Base-by-base conservation (phyloP, 2,329 filamentous ascomycete genomes). In the Hypomyces perniciosus region DNA sequence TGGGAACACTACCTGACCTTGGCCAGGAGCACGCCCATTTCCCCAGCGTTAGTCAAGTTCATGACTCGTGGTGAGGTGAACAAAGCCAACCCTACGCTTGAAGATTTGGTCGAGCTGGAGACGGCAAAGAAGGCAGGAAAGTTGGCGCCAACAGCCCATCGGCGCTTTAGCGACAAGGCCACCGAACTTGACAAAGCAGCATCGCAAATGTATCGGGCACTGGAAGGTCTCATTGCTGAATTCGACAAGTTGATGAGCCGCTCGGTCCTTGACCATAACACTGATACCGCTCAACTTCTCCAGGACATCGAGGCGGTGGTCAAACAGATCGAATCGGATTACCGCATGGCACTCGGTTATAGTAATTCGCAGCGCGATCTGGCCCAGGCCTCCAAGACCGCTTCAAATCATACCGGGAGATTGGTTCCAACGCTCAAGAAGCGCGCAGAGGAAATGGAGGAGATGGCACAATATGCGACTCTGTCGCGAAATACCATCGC, bases 251-350 rank as follows among this genome's bases (percentile, higher is more conserved):
- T 78, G 10, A 72, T 72, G 57, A 74, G 64, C 51, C 79, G 76
- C 44, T 85, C 77, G 26, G 69, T 78, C 5, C 64, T 83, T 43
- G 72, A 75, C 13, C 83, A 82, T 53, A 74, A 73, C 39, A 77
- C 81, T 44, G 87, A 91, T 57, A 78, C 86, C 5, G 68, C 73
- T 26, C 83, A 86, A 55, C 73, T 96, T 6, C 74, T 93, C 45
- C 80, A 90, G 54, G 93, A 97, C 65, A 90, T 97, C 40, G 85
- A 92, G 63, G 86, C 88, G 0, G 77, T 97, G 50, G 84, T 85
- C 46, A 90, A 84, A 61, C 96, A 96, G 69, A 87, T 99, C 45
- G 83, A 85, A 44, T 88, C 85, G 5, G 93, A 97, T 67, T 88
- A 90, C 62, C 85, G 90, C 58, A 85, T 88, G 57, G 82, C 90